Evolutionary conservation across 176 grass and related monocot genomes (phyloP).

Genomic region (sorghum (Sorghum bicolor)): DNA sequence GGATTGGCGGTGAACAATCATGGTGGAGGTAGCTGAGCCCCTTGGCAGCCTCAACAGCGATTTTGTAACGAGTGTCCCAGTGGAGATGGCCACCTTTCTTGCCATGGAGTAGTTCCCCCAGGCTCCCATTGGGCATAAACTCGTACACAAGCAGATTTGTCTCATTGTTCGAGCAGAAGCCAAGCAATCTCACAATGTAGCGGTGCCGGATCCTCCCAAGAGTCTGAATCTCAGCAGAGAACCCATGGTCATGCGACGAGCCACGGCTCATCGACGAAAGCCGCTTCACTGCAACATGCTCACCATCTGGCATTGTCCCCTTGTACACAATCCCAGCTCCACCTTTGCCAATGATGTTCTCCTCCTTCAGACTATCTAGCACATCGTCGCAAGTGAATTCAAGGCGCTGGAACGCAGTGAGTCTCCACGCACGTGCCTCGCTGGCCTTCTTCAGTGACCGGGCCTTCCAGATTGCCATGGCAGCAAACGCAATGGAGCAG

Average conservation of each 20-base stretch:
- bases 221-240: constrained; percentile 93
- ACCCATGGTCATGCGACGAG: constrained; percentile 88
- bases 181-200: constrained; percentile 82
- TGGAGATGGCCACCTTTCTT: constrained; percentile 89
- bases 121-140: constrained; percentile 96
- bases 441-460: constrained; percentile 80
- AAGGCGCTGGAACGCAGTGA: constrained; percentile 79
- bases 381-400: constrained; percentile 88
- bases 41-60: constrained; percentile 90
- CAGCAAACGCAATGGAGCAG: constrained; percentile 77
- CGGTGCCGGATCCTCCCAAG: constrained; percentile 92
- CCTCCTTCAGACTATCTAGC: constrained; percentile 77
- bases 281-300: constrained; percentile 85
- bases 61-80: constrained; percentile 87
- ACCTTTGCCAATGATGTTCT: constrained; percentile 96
- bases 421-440: constrained; percentile 74
- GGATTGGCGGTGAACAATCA: constrained; percentile 75
- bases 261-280: constrained; percentile 72
- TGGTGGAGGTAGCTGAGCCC: constrained; percentile 97
- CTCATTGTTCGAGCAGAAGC: constrained; percentile 90
- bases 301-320: constrained; percentile 78
- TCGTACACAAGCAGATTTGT: constrained; percentile 90
- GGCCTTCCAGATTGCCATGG: constrained; percentile 71
- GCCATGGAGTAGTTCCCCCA: constrained; percentile 92
- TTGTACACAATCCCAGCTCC: constrained; percentile 95